Conservation (phyloP, 2,329 filamentous ascomycete genomes). For the Monilinia vaccinii-corymbosi region DNA sequence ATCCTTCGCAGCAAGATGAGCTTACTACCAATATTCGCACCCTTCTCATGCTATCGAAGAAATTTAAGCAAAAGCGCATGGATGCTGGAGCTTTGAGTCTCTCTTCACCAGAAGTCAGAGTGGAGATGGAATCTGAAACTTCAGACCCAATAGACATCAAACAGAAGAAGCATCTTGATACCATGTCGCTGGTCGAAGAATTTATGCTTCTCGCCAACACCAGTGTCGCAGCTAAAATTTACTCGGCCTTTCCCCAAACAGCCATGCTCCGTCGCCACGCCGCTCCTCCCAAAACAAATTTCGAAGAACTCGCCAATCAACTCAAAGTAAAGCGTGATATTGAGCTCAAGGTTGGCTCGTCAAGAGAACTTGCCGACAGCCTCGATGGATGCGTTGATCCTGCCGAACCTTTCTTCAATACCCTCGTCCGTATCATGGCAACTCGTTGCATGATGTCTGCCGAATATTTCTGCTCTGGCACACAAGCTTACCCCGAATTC, state of each 20-base stretch:
- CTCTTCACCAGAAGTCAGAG: conserved; percentile 94
- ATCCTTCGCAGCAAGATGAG: conserved; percentile 76
- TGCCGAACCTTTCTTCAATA: conserved; percentile 93
- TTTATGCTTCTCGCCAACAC: conserved; percentile 99
- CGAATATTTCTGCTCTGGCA: conserved; percentile 95
- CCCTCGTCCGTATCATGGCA: conserved; percentile 90
- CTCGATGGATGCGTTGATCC: conserved; percentile 77
- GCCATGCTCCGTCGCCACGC: conserved; percentile 88
- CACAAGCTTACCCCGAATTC: conserved; percentile 88
- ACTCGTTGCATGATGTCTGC: conserved; percentile 99
- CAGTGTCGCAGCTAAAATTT: conserved; percentile 83
- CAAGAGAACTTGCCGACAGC: conserved; percentile 86
- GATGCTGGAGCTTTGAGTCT: conserved; percentile 91
- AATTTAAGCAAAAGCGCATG: conserved; percentile 90
- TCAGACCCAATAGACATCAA: conserved; percentile 94
- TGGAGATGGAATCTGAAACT: conserved; percentile 90
- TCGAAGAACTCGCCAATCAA: conserved; percentile 87
- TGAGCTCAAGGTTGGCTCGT: conserved; percentile 75
- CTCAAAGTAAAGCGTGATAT: conserved; percentile 78
- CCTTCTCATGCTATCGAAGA: conserved; percentile 81
- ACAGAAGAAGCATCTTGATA: conserved; percentile 87
- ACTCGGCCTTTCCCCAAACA: conserved; percentile 87
- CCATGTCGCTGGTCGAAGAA: conserved; percentile 95
- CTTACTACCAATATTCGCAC: conserved; percentile 83
- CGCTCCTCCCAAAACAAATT: conserved; percentile 89